Base-by-base conservation (phyloP, 1,284 basidiomycete species). In the Austroboletus olivaceoglutinosus region DNA sequence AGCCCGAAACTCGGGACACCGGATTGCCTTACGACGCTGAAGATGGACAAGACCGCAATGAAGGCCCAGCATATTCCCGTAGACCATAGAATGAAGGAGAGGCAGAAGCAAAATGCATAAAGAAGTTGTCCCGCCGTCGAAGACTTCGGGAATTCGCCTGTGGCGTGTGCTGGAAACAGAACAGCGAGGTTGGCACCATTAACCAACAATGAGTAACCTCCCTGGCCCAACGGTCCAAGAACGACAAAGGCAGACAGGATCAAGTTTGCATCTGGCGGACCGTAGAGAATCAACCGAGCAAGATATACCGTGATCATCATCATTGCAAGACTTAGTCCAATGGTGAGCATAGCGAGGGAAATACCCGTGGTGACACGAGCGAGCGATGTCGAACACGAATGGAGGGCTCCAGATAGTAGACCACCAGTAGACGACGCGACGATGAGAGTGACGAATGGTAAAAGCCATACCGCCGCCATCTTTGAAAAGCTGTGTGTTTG, bases 391-490 rank as follows among this genome's bases (percentile, higher is more conserved):
- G 73, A 73, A 38, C 74, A 68, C 0, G 70, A 54, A 11, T 58
- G 56, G 10, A 83, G 65, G 8, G 76, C 70, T 4, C 67, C 54
- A 1, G 80, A 72, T 11, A 88, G 64, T 50, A 85, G 63, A 12
- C 76, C 79, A 7, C 85, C 85, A 0, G 77, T 73, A 0, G 84
- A 77, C 4, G 82, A 77, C 11, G 77, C 76, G 64, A 87, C 85
- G 50, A 86, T 72, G 25, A 80, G 75, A 2, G 81, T 71, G 7
- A 87, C 80, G 40, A 85, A 75, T 6, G 85, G 85, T 12, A 86
- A 73, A 9, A 87, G 72, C 79, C 80, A 82, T 0, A 76, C 70
- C 2, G 77, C 71, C 1, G 78, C 73, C 64, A 83, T 73, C 6
- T 69, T 67, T 15, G 72, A 62, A 30, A 78, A 52, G 0, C 71